Percentiles rank a stretch among this genome's conserved stretches.
phyloP scores from a whole-genome alignment of 2,329 filamentous ascomycete species.

The Pleoardoris graminearum region DNA sequence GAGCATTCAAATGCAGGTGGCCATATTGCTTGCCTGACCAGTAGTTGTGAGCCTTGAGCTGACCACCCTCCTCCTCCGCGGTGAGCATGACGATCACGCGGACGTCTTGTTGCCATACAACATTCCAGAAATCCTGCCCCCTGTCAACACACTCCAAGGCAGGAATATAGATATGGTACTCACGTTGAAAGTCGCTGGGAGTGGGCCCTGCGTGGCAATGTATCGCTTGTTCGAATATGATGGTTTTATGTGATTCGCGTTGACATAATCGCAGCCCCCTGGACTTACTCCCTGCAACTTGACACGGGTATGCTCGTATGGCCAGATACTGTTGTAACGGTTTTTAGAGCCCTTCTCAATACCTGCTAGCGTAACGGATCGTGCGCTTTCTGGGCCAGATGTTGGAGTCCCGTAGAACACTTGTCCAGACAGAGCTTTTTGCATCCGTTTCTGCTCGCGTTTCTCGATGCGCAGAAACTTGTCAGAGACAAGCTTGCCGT shows the following conservation, averaged over 20 bases:
- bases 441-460: slow-evolving; percentile 89
- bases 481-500: slow-evolving; percentile 78
- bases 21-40: slow-evolving; percentile 84
- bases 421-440: slow-evolving; percentile 69
- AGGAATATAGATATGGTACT: slow-evolving; percentile 40
- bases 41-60: slow-evolving; percentile 93
- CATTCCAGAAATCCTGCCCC: slow-evolving; percentile 89
- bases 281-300: slow-evolving; percentile 69
- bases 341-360: slow-evolving; percentile 96
- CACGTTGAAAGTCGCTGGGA: slow-evolving; percentile 89
- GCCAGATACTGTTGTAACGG: slow-evolving; percentile 95
- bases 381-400: slow-evolving; percentile 42
- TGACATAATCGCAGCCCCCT: slow-evolving; percentile 88
- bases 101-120: slow-evolving; percentile 95
- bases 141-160: slow-evolving; percentile 18
- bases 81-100: slow-evolving; percentile 96
- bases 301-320: slow-evolving; percentile 91
- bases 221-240: slow-evolving; percentile 86
- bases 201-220: slow-evolving; percentile 91
- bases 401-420: slow-evolving; percentile 58
- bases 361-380: slow-evolving; percentile 75
- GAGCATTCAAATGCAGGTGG: slow-evolving; percentile 69
- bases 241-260: slow-evolving; percentile 84
- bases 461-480: slow-evolving; percentile 84
- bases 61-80: slow-evolving; percentile 88